Evolutionary conservation across 805 yeast genomes (phyloP), one percentile per base, ranked within the genome.

Genomic region (Ogataea naganishii): DNA sequence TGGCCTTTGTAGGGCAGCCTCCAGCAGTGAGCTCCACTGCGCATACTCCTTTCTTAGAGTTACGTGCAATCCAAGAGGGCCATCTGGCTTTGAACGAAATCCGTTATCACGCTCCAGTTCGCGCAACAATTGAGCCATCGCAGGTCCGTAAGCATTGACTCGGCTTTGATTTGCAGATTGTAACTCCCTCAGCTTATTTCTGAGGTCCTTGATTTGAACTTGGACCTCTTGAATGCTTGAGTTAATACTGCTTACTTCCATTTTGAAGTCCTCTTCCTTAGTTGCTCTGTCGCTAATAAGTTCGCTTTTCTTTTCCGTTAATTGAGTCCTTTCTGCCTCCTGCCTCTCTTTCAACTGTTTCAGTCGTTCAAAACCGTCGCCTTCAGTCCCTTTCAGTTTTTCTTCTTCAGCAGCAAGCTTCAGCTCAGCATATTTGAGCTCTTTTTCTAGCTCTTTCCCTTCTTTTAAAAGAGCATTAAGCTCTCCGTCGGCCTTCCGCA

Each of bases 61-160:
- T 3, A 85, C 60, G 35, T 58, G 56, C 4, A 62, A 40, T 1
- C 95, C 96, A 2, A 89, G 38, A 0, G 98, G 98, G 0, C 97
- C 97, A 12, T 79, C 51, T 0, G 95, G 94, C 20, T 45, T 46
- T 2, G 51, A 43, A 12, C 62, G 64, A 63, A 70, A 76, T 11
- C 52, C 43, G 0, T 40, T 27, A 10, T 58, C 57, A 3, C 48
- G 41, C 17, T 53, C 39, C 6, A 78, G 66, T 5, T 58, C 69
- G 4, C 46, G 39, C 15, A 76, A 41, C 6, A 78, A 46, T 2
- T 34, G 28, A 7, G 52, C 53, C 47, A 75, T 65, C 5, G 58
- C 54, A 2, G 37, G 37, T 6, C 78, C 80, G 62, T 74, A 79
- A 2, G 76, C 69, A 9, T 64, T 60, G 13, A 44, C 33, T n/a